Evolutionary conservation across 805 yeast genomes (phyloP), one percentile per base, ranked within the genome.

Genomic region (Candida chauliodis): DNA sequence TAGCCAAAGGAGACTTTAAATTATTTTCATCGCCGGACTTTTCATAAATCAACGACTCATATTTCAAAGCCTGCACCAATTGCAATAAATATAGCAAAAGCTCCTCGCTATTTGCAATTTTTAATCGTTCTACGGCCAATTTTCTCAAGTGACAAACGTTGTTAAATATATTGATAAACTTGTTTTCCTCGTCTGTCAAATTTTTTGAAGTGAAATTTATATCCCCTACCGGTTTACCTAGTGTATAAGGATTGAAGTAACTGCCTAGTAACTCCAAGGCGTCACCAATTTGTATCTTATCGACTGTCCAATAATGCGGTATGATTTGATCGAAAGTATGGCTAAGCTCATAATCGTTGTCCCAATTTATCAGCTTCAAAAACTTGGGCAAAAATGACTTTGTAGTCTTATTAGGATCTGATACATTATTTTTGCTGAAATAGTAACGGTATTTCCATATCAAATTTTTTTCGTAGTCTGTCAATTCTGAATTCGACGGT

Each of bases 371-470:
- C 30, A 95, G 81, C 56, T 89, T 88, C 46, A 91, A 72, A 43
- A 93, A 81, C 58, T 91, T 91, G 19, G 90, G 82, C 40, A 86
- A 65, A 37, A 63, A 67, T 30, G 62, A 64, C 36, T 57, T 59
- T 4, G 50, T 40, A 8, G 48, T 42, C 21, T 39, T 42, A 26
- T 42, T 40, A 19, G 33, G 43, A 13, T 42, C 38, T 18, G 41
- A 33, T 40, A 58, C 63, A 49, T 79, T 79, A 43, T 62, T 63
- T 42, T 58, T 65, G 38, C 69, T 60, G 44, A 66, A 66, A 58
- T 81, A 90, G 61, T 85, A 93, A 38, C 98, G 65, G 59, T 84
- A 91, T 58, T 84, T 86, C 97, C 98, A 91, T 11, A 91, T 73
- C 52, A 87, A 61, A 46, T 88, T 87, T 39, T 59, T 61, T 38